phyloP scores from a whole-genome alignment of 2,329 filamentous ascomycete genomes.

The Blastomyces parvus region DNA sequence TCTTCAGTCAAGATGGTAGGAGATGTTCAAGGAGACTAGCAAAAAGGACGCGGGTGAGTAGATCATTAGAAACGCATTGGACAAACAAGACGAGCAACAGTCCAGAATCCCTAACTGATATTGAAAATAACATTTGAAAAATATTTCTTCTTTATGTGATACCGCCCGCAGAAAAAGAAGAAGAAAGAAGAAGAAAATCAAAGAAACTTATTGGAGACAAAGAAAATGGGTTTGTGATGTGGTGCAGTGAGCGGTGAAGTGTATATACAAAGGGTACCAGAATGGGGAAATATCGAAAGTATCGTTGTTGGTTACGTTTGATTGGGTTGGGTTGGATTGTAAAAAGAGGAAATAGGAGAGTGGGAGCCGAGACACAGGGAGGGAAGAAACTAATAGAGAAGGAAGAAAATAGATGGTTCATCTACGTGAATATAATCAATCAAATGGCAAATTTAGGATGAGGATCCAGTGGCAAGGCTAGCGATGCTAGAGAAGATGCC shows the following conservation, averaged over 20 bases:
- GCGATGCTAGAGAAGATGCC: not conserved
- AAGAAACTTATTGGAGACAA: not conserved
- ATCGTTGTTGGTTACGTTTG: not conserved
- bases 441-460: not conserved
- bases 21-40: no score
- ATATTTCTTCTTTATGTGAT: not conserved
- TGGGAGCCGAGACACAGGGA: not conserved
- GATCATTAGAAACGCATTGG: not conserved
- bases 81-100: not conserved
- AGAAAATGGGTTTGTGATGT: not conserved
- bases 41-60: not conserved
- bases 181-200: not conserved
- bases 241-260: not conserved
- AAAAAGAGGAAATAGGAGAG: not conserved
- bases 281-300: not conserved
- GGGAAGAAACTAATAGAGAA: not conserved
- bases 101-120: not conserved
- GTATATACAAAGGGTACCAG: not conserved
- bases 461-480: not conserved
- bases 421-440: not conserved
- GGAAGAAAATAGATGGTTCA: not conserved
- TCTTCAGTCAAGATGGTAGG: not conserved
- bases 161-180: not conserved
- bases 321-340: not conserved
- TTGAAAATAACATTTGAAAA: not conserved